These are phyloP conservation scores for Myxozyma nipponensis DNA, from an alignment of 805 yeast genomes.

Conservation along the genomic window DNA sequence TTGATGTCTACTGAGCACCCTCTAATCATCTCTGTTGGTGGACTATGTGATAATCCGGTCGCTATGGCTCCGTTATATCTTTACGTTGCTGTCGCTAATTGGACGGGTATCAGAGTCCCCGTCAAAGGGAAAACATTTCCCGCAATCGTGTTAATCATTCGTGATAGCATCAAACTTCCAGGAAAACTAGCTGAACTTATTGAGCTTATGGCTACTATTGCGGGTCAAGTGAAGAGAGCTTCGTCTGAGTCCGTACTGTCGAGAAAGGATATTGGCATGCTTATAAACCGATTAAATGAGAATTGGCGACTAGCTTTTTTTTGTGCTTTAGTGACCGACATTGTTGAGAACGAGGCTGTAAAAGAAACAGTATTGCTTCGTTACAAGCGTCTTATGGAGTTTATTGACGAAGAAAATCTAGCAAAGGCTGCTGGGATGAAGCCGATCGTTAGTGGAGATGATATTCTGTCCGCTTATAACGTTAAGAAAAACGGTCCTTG, in stretches of 20 bases:
- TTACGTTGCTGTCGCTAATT: constrained; percentile 49
- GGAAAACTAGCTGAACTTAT: constrained; percentile 43
- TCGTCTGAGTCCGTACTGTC: background rate
- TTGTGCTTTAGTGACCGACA: constrained; percentile 35
- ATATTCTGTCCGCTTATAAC: constrained; percentile 48
- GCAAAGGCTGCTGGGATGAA: constrained; percentile 48
- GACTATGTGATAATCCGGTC: constrained; percentile 9
- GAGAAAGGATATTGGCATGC: constrained; percentile 32
- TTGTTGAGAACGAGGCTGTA: constrained; percentile 1
- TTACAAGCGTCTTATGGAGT: constrained; percentile 27
- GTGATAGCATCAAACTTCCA: constrained; percentile 69
- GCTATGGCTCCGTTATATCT: constrained; percentile 45
- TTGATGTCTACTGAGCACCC: background rate
- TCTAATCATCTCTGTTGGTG: constrained; percentile 7
- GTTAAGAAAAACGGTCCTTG: constrained; percentile 77
- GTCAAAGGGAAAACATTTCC: background rate
- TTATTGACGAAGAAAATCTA: constrained; percentile 40
- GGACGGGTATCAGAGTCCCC: constrained; percentile 36
- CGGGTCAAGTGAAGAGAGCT: background rate
- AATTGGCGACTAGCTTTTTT: constrained; percentile 47
- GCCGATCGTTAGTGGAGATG: constrained; percentile 71
- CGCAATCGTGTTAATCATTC: constrained; percentile 34
- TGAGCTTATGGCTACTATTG: background rate
- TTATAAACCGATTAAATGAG: constrained; percentile 11
- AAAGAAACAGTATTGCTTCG: background rate